These are phyloP conservation scores for Aspergillaceae sp. DNA, from an alignment of 2,329 filamentous ascomycete genomes.

Conservation along the genomic window DNA sequence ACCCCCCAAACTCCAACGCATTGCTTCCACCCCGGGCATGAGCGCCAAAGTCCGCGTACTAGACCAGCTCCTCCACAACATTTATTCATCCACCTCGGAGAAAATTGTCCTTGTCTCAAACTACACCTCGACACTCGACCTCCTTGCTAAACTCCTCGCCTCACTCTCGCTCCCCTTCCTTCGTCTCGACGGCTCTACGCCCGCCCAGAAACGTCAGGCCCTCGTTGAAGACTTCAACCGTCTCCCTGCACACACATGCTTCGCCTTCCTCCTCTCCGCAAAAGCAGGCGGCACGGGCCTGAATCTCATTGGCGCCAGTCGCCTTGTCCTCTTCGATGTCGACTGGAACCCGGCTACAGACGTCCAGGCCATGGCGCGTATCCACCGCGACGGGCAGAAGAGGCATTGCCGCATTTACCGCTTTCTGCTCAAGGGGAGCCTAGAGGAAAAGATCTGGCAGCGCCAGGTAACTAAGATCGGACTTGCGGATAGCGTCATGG, in stretches of 20 bases:
- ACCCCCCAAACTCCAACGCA: slow-evolving; percentile 45
- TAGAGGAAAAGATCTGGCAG: slow-evolving; percentile 70
- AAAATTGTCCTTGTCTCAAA: slow-evolving; percentile 71
- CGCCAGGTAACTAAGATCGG: slow-evolving; percentile 63
- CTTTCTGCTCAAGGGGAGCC: slow-evolving; percentile 56
- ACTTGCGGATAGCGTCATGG: slow-evolving; percentile 62
- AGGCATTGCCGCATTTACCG: slow-evolving; percentile 60
- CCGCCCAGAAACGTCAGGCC: slow-evolving; percentile 54
- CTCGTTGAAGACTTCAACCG: slow-evolving; percentile 64
- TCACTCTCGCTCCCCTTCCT: slow-evolving; percentile 54
- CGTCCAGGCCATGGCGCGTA: slow-evolving; percentile 65
- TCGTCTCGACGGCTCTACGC: slow-evolving; percentile 62
- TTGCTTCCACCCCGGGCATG: slow-evolving; percentile 47
- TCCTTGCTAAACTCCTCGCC: slow-evolving; percentile 54
- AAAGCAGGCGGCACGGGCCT: slow-evolving; percentile 63
- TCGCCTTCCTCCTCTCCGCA: slow-evolving; percentile 64
- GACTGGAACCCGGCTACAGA: slow-evolving; percentile 72
- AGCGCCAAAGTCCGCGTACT: slow-evolving; percentile 61
- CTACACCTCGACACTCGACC: slow-evolving; percentile 62
- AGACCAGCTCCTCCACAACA: slow-evolving; percentile 54
- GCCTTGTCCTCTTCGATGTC: slow-evolving; percentile 62
- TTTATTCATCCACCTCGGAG: slow-evolving; percentile 54
- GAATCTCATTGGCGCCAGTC: slow-evolving; percentile 62
- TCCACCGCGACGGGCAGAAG: slow-evolving; percentile 65
- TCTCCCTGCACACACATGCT: slow-evolving; percentile 46